Conservation (phyloP, 495 filamentous ascomycete genomes). For the Daldinia caldariorum region DNA sequence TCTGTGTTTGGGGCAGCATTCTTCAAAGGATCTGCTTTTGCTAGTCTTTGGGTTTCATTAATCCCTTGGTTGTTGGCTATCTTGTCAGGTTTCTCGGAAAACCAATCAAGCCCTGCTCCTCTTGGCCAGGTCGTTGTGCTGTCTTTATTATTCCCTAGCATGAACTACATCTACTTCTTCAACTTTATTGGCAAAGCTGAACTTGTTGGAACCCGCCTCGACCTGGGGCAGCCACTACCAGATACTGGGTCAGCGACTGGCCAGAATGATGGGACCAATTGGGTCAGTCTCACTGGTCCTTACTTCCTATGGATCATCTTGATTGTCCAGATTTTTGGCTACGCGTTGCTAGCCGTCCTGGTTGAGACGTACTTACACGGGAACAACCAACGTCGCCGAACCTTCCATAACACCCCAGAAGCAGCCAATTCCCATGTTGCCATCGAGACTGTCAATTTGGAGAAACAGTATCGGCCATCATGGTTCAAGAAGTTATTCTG, state of each 20-base stretch:
- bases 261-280: constrained; percentile 17
- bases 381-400: constrained; percentile 63
- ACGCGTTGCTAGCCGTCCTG: constrained; percentile 67
- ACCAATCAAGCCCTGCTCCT: constrained; percentile 37
- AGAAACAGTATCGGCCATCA: constrained; percentile 63
- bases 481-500: constrained; percentile 65
- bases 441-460: constrained; percentile 32
- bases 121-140: constrained; percentile 62
- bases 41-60: constrained; percentile 67
- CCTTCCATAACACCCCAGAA: constrained; percentile 36
- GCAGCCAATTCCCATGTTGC: constrained; percentile 50
- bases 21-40: constrained; percentile 73
- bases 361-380: constrained; percentile 73
- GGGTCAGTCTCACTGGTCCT: constrained; percentile 62
- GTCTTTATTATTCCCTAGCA: constrained; percentile 71
- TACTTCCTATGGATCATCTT: constrained; percentile 66
- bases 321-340: constrained; percentile 70
- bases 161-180: constrained; percentile 71
- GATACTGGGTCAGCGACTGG: too few relatives aligned
- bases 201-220: constrained; percentile 56
- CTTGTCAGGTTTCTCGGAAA: constrained; percentile 57
- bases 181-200: constrained; percentile 68
- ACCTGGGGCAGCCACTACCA: constrained; percentile 60
- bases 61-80: constrained; percentile 67
- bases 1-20: constrained; percentile 69